Evolutionary conservation across 2,329 filamentous ascomycete species (phyloP), one percentile per base, ranked within the genome.

Genomic region (Arthrobotrys entomopaga): DNA sequence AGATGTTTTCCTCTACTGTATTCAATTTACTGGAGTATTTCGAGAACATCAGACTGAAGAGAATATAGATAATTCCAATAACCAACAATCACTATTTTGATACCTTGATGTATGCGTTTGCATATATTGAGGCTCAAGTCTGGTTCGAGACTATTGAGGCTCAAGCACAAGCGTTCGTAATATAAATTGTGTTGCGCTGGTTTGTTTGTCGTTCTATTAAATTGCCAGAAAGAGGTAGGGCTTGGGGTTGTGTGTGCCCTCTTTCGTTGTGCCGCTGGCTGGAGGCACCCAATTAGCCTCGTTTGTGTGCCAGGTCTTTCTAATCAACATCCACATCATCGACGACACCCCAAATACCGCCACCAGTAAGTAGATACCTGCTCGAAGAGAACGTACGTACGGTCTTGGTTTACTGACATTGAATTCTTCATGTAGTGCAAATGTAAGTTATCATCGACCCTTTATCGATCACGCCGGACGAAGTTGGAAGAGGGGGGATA

Each of bases 361-460:
- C 77, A 79, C 77, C 71, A 79, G 78, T 79, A 78, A 75, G 78
- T 73, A 73, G 56, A 76, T 43, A 61, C 59, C 24, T 29, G 54
- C 20, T 43, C 29, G 26, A 8, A 59, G 48, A 29, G 52, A 38
- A 11, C 24, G 40, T 63, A 43, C 40, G 22, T 40, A 29, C 60
- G 54, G 54, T 19, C n/a, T 61, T 63, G 58, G 79, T 82, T 34
- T 34, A 81, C 86, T 89, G 84, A 89, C 43, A 50, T 50, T 19
- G 3, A 20, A 13, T 61, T 54, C 49, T 79, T 76, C 77, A 79
- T 82, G 81, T 79, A 94, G 91, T 95, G 91, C 91, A 95, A 89
- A 95, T 95, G 91, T 94, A 89, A 90, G 90, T 78, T 22, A 22
- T n/a, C 53, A 11, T 24, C 34, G 3, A 34, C 24, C 29, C 40